Percentiles rank a stretch among this genome's conserved stretches.
phyloP scores from a whole-genome alignment of 257 asterid genomes.

The Lycium ferocissimum region DNA sequence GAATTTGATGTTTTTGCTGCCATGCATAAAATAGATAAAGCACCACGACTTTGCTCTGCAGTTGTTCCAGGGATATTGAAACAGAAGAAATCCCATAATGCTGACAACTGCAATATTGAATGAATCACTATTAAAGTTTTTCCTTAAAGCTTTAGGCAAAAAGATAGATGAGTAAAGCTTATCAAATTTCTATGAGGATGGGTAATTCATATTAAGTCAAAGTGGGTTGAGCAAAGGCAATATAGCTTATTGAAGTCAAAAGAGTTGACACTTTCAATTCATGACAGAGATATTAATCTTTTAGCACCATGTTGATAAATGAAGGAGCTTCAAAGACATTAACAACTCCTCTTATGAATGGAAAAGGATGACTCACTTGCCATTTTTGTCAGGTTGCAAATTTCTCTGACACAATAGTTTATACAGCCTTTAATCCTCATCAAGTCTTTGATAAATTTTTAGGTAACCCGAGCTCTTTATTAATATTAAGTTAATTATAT shows the following conservation, averaged over 20 bases:
- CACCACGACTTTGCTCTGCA: conserved; percentile 96
- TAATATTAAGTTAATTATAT: neutral
- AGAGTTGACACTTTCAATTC: conserved; percentile 14
- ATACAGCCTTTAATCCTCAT: neutral
- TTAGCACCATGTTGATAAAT: neutral
- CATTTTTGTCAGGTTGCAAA: neutral
- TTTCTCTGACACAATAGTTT: neutral
- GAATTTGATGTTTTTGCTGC: conserved; percentile 80
- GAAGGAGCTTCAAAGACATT: neutral
- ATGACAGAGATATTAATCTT: conserved; percentile 14
- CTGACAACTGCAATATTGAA: conserved; percentile 71
- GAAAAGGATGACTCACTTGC: conserved; percentile 6
- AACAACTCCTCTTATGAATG: neutral
- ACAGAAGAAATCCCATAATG: conserved; percentile 96
- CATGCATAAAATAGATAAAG: conserved; percentile 91
- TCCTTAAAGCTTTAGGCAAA: conserved; percentile 27
- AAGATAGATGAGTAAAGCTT: conserved; percentile 15
- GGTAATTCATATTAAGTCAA: neutral
- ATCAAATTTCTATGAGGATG: conserved; percentile 19
- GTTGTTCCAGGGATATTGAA: conserved; percentile 90
- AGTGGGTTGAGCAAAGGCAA: conserved; percentile 28
- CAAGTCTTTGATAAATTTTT: conserved; percentile 17
- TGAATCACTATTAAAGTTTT: conserved; percentile 21
- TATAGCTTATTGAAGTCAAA: conserved; percentile 20
- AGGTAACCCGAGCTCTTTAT: neutral